Conservation (phyloP, 2,329 filamentous ascomycete species). For the Diaporthe vaccinii region DNA sequence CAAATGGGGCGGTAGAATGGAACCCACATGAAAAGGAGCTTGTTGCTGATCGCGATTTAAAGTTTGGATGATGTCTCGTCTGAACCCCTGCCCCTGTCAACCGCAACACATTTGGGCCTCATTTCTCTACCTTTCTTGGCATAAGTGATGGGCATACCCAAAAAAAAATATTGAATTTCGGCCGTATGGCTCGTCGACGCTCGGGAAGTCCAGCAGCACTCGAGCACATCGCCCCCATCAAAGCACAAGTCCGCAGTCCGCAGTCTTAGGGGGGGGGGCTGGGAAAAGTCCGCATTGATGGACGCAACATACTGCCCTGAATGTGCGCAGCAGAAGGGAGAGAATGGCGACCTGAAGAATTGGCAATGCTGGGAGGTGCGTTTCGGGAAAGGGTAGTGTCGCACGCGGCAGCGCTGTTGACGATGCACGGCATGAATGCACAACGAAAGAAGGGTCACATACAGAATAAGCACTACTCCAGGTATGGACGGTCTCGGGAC, state of each 20-base stretch:
- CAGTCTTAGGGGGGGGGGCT: too few species aligned
- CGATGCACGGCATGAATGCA: conserved; percentile 29
- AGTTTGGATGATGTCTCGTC: conserved; percentile 32
- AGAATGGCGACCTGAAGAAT: not conserved
- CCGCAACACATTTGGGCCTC: conserved; percentile 8
- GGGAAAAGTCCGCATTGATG: not conserved
- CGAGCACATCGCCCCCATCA: not conserved
- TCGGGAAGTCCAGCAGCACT: not conserved
- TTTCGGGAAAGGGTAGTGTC: conserved; percentile 15
- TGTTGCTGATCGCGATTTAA: conserved; percentile 28
- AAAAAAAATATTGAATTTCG: not conserved
- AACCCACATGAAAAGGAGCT: conserved; percentile 11
- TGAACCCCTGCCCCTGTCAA: conserved; percentile 23
- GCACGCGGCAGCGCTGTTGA: conserved; percentile 16
- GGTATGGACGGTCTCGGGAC: conserved; percentile 3
- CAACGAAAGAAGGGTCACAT: conserved; percentile 16
- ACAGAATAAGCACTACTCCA: conserved; percentile 25
- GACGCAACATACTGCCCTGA: not conserved
- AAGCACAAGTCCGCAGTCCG: not conserved
- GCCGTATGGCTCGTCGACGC: not conserved
- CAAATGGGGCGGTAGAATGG: not conserved
- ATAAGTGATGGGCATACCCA: not conserved
- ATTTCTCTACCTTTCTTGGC: conserved; percentile 28
- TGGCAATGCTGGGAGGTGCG: conserved; percentile 4
- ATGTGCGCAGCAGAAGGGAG: not conserved